Base-by-base conservation (phyloP, 306 rosid genomes). In the Ammopiptanthus mongolicus region DNA sequence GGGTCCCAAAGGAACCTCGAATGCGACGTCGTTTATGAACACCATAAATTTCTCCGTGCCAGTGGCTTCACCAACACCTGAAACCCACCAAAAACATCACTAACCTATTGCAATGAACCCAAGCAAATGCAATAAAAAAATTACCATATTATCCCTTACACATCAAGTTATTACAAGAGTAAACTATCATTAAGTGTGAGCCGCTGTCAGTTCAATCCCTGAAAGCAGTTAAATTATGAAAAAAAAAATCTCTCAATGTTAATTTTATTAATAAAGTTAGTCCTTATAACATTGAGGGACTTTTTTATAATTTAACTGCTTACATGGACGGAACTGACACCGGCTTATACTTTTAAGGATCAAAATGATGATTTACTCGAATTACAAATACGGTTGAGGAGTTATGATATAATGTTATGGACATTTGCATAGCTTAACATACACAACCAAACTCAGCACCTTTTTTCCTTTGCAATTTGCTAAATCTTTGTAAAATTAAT, bases 1-100 rank as follows among this genome's bases (percentile, higher is more conserved):
- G n/a, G 87, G 91, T 0, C 95, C 91, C 51, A 75, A 75, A 0
- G 61, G 65, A 55, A 90, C 88, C 78, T 95, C 98, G 34, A 86
- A 82, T 14, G 85, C 91, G 14, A 82, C 85, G 46, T 84, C 88
- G 83, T 90, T 90, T 8, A 90, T 90, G 86, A 90, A 80, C 77
- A 91, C 97, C 50, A 78, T 87, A 10, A 73, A 80, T 85, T 78
- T 87, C 17, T 52, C 83, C 50, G 34, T 41, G 22, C 61, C 74
- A 37, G n/a, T 84, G 34, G 42, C 33, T 66, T 51, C 84, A 7
- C 77, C 88, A 63, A 73, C 65, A 80, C 91, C 93, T 87, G 84
- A 88, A 18, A 56, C 61, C 34, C 61, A 69, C 52, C 69, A 48
- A 17, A 51, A 36, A 18, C 23, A 69, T 11, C 37, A 22, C 29